Conservation (phyloP, 2,329 filamentous ascomycete genomes). For the Raffaelea ambrosiae region DNA sequence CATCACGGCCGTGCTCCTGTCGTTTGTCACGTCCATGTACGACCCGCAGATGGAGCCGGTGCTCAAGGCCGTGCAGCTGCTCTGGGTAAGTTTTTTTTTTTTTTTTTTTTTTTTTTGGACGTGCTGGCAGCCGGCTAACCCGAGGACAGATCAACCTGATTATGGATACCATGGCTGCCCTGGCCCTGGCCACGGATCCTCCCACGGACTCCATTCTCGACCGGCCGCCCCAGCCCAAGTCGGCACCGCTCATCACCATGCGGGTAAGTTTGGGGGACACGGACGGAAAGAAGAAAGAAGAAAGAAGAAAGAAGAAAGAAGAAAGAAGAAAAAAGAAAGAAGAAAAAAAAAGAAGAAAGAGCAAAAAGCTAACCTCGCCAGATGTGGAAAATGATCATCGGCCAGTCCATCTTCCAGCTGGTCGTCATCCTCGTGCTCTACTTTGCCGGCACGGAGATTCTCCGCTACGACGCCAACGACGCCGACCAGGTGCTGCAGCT, state of each 20-base stretch:
- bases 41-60: conserved; percentile 63
- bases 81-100: conserved; percentile 51
- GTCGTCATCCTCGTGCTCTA: conserved; percentile 72
- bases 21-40: conserved; percentile 78
- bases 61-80: conserved; percentile 78
- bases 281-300: too few relatives aligned
- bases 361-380: conserved; percentile 19
- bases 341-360: too few relatives aligned
- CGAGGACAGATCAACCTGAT: conserved; percentile 62
- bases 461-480: conserved; percentile 29
- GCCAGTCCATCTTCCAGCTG: conserved; percentile 84
- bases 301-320: too few relatives aligned
- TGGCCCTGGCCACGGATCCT: conserved; percentile 82
- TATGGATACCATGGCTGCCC: conserved; percentile 90
- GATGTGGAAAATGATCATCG: conserved; percentile 99
- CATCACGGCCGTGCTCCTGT: conserved; percentile 79
- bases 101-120: neutral
- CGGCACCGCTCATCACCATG: conserved; percentile 61
- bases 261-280: conserved; percentile 30
- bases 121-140: too few relatives aligned
- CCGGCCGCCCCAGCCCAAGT: conserved; percentile 57
- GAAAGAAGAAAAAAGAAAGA: too few relatives aligned
- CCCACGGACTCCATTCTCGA: conserved; percentile 73
- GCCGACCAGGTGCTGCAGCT: conserved; percentile 42
- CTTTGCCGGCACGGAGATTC: conserved; percentile 33